Evolutionary conservation across 2,329 filamentous ascomycete species (phyloP).

Genomic region (Nigrospora osmanthi): DNA sequence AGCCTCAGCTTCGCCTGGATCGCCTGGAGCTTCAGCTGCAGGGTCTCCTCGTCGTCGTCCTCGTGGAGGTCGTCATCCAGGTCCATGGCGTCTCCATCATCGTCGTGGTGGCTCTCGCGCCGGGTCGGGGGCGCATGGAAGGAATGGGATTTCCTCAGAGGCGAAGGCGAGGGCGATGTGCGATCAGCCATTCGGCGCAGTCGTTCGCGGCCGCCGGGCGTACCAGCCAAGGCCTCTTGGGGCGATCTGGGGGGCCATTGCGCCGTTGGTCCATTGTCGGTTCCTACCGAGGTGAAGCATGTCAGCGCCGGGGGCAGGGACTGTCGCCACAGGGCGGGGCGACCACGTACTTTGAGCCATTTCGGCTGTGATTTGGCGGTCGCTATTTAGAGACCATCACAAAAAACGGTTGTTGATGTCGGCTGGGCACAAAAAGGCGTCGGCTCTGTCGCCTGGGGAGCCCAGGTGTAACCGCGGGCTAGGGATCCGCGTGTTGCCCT

Average conservation of each 20-base stretch:
- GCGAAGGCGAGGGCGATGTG: conserved; percentile 62
- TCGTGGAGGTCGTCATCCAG: conserved; percentile 30
- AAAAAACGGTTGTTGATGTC: neutral
- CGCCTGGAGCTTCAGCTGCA: conserved; percentile 77
- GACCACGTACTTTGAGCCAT: conserved; percentile 6
- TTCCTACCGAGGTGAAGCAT: conserved; percentile 11
- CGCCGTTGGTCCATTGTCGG: conserved; percentile 31
- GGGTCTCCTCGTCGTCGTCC: conserved; percentile 76
- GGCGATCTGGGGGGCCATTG: conserved; percentile 63
- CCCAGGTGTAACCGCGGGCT: too few relatives aligned
- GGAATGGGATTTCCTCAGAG: conserved; percentile 39
- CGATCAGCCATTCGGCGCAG: conserved; percentile 61
- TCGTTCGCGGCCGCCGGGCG: conserved; percentile 72
- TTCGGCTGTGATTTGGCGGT: conserved; percentile 10
- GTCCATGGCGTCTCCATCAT: conserved; percentile 24
- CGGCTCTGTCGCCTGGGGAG: too few relatives aligned
- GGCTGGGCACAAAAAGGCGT: neutral
- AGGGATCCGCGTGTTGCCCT: too few relatives aligned
- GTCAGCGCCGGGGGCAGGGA: conserved; percentile 6
- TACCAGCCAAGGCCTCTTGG: conserved; percentile 54
- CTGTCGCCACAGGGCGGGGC: neutral
- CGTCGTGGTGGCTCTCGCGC: conserved; percentile 4
- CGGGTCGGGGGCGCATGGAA: too few relatives aligned
- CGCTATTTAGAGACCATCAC: conserved; percentile 6
- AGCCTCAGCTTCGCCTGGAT: conserved; percentile 83